These are phyloP conservation scores for Blumeria graminis DNA, from an alignment of 2,329 filamentous ascomycete species.

Conservation along the genomic window DNA sequence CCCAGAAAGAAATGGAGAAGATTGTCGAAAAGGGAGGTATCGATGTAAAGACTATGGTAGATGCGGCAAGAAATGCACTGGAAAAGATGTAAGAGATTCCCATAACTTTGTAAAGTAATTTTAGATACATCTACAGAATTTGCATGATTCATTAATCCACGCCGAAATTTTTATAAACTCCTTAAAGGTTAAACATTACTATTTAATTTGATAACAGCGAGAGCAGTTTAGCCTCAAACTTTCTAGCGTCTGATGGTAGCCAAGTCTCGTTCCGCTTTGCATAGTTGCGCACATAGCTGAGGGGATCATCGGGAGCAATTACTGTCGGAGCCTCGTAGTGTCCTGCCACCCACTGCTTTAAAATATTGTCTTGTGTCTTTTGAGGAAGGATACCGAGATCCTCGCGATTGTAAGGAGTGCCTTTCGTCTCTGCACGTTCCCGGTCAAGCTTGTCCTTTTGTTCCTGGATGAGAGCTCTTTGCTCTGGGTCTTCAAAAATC, in stretches of 20 bases:
- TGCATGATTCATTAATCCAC: background rate
- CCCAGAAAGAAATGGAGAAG: conserved; percentile 18
- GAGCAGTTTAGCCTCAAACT: conserved; percentile 12
- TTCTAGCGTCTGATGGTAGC: conserved; percentile 10
- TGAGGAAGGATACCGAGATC: conserved; percentile 3
- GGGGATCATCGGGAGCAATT: conserved; percentile 5
- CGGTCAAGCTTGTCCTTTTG: conserved; percentile 3
- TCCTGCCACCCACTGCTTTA: conserved; percentile 12
- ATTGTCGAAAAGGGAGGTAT: conserved; percentile 15
- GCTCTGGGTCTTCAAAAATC: conserved; percentile 11
- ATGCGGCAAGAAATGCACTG: conserved; percentile 16
- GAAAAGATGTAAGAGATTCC: conserved; percentile 9
- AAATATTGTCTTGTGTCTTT: conserved; percentile 7
- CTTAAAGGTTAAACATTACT: background rate
- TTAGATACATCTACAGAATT: background rate
- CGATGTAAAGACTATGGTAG: conserved; percentile 17
- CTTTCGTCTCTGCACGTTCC: conserved; percentile 1
- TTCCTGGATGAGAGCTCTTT: conserved; percentile 4
- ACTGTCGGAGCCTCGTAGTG: conserved; percentile 10
- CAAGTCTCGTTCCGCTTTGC: conserved; percentile 14
- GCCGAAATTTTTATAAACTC: background rate
- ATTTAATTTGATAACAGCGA: conserved; percentile 8
- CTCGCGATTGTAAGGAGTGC: conserved; percentile 1
- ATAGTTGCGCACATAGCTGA: conserved; percentile 9
- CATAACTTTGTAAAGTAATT: background rate